Percentiles rank a stretch among this genome's conserved stretches.
Conservation (phyloP, 345 rosid species). For the Ceriops zippeliana region DNA sequence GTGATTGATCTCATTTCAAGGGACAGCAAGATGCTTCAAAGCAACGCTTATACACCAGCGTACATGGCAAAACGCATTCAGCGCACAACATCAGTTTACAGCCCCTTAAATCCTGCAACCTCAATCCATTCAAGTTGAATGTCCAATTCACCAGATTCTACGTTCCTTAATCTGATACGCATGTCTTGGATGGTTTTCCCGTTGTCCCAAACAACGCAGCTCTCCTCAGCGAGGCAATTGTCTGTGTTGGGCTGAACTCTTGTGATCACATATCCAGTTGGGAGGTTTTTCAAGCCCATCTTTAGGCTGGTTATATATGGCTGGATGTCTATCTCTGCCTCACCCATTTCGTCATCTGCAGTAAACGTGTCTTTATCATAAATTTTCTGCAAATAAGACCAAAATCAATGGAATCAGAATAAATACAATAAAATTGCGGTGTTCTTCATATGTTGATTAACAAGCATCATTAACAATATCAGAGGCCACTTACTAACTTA, state of each 20-base stretch:
- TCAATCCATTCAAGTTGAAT: constrained; percentile 28
- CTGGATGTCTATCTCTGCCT: constrained; percentile 27
- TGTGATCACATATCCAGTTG: constrained; percentile 18
- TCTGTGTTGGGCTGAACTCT: constrained; percentile 21
- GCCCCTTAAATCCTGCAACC: constrained; percentile 24
- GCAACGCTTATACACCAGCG: not conserved
- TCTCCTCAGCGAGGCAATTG: constrained; percentile 30
- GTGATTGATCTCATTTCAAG: not conserved
- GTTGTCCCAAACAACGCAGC: constrained; percentile 22
- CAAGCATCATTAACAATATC: not conserved
- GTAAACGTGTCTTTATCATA: constrained; percentile 32
- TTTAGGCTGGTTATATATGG: constrained; percentile 23
- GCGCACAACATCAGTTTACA: constrained; percentile 18
- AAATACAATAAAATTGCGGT: not conserved
- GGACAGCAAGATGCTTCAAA: not conserved
- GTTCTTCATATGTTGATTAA: not conserved
- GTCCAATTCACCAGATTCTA: constrained; percentile 28
- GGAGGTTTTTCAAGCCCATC: constrained; percentile 26
- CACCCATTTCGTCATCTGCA: constrained; percentile 33
- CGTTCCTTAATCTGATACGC: constrained; percentile 25
- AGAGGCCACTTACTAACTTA: constrained; percentile 16
- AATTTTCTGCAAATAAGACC: constrained; percentile 18
- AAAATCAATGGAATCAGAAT: not conserved
- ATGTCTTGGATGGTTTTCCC: constrained; percentile 31
- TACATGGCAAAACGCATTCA: constrained; percentile 1